phyloP scores from a whole-genome alignment of 441 rosid genomes.

The Pelargonium citronellum region DNA sequence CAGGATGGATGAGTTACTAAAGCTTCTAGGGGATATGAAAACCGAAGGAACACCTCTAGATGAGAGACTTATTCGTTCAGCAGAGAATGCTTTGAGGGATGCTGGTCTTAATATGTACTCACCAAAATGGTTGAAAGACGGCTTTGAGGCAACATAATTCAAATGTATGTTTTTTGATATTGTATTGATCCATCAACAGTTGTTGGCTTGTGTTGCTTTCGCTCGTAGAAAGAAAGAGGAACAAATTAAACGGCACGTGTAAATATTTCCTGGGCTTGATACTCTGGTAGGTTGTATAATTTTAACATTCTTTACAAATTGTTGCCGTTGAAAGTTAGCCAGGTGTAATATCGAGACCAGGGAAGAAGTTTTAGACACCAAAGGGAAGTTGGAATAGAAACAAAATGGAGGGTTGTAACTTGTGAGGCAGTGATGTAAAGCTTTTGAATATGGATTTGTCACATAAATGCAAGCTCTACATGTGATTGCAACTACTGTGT shows the following conservation, averaged over 20 bases:
- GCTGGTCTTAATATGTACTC: constrained; percentile 59
- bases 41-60: constrained; percentile 52
- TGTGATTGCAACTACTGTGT: too few relatives aligned
- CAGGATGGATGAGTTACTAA: constrained; percentile 56
- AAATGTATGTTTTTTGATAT: neutral
- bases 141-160: constrained; percentile 31
- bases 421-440: neutral
- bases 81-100: constrained; percentile 67
- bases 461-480: neutral
- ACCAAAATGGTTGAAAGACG: constrained; percentile 51
- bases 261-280: too few relatives aligned
- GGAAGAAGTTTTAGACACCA: neutral
- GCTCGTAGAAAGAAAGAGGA: neutral
- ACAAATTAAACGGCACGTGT: neutral
- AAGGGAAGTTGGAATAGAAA: neutral
- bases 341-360: too few relatives aligned
- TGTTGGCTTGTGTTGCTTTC: neutral
- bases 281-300: neutral
- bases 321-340: neutral
- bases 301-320: neutral
- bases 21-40: constrained; percentile 65
- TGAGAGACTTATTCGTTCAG: constrained; percentile 56
- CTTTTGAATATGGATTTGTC: neutral
- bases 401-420: neutral
- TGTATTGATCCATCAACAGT: neutral